phyloP scores from a whole-genome alignment of 805 yeast species.

The Candida glaebosa region DNA sequence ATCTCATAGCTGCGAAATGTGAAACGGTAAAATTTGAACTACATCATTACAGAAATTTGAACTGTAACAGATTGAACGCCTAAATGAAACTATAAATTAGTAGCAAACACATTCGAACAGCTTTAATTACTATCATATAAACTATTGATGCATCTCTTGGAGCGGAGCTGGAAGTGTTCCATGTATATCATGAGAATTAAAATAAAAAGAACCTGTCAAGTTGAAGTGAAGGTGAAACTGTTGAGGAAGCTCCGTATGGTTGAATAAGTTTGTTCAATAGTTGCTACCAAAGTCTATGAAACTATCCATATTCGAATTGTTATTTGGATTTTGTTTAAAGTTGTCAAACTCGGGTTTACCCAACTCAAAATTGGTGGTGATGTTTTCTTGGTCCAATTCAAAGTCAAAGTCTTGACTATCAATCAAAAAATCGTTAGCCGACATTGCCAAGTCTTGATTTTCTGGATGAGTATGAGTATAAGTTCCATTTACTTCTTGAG shows the following conservation, averaged over 20 bases:
- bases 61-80: neutral
- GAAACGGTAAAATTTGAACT: too few relatives aligned
- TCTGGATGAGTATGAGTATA: constrained; percentile 1
- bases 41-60: too few relatives aligned
- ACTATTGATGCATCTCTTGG: neutral
- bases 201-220: constrained; percentile 2
- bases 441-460: neutral
- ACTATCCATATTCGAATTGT: constrained; percentile 8
- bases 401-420: constrained; percentile 3
- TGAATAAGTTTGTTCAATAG: neutral
- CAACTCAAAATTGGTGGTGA: neutral
- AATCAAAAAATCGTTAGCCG: constrained; percentile 1
- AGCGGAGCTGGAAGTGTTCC: neutral
- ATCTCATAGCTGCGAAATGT: too few relatives aligned
- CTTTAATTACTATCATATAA: neutral
- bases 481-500: neutral
- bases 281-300: constrained; percentile 10
- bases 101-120: neutral
- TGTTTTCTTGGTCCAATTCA: constrained; percentile 1
- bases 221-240: neutral
- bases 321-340: constrained; percentile 1
- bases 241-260: neutral
- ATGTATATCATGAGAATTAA: neutral
- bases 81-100: neutral
- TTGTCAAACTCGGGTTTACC: neutral